phyloP scores from a whole-genome alignment of 2,329 filamentous ascomycete species.

The Penicillium paneum region DNA sequence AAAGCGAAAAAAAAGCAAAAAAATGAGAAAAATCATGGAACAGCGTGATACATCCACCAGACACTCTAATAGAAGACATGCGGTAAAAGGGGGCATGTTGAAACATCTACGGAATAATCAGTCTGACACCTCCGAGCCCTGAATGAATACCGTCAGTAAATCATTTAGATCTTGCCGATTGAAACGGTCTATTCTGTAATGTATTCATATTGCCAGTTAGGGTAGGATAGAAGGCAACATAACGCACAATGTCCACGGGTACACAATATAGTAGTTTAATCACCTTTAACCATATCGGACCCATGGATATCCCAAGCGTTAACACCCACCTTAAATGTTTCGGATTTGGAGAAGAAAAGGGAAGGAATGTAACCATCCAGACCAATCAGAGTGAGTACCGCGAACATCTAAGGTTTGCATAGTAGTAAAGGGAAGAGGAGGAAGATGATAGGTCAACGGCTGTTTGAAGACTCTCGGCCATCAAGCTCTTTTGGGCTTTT shows the following conservation, averaged over 20 bases:
- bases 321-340: conserved; percentile 12
- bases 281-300: background rate
- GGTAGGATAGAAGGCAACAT: background rate
- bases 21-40: conserved; percentile 8
- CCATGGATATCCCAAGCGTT: conserved; percentile 2
- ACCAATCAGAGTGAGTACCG: conserved; percentile 4
- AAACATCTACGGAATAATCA: conserved; percentile 5
- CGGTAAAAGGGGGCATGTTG: conserved; percentile 19
- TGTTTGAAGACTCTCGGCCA: background rate
- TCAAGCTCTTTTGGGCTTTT: background rate
- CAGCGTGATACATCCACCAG: conserved; percentile 28
- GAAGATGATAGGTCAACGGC: background rate
- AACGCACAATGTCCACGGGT: background rate
- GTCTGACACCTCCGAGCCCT: conserved; percentile 6
- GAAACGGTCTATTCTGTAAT: background rate
- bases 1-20: conserved; percentile 5
- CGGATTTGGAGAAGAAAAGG: conserved; percentile 5
- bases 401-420: background rate
- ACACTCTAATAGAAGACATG: conserved; percentile 26
- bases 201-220: background rate
- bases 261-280: background rate
- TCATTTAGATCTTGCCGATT: background rate
- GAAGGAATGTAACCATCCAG: background rate
- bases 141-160: background rate
- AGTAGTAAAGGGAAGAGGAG: conserved; percentile 7